Conservation (phyloP, 257 asterid genomes). For the Gentiana macrophylla region DNA sequence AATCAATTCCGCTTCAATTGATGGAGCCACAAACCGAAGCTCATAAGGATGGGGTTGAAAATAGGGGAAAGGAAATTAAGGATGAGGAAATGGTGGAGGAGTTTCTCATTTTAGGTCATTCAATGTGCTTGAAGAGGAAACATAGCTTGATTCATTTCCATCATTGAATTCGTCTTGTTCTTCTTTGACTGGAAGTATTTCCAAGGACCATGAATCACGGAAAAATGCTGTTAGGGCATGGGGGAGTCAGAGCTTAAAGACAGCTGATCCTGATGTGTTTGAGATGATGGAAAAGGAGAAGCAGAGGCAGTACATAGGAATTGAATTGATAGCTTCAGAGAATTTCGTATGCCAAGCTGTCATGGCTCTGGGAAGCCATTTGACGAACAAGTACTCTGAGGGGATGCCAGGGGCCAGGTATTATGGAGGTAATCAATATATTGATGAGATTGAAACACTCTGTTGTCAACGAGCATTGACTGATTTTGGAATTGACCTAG, state of each 20-base stretch:
- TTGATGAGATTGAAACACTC: constrained; percentile 75
- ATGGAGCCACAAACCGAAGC: constrained; percentile 34
- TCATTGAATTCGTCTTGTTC: constrained; percentile 24
- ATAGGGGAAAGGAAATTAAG: constrained; percentile 7
- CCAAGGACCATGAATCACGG: constrained; percentile 39
- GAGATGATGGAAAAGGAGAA: constrained; percentile 76
- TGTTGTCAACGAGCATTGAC: constrained; percentile 65
- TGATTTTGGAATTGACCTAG: constrained; percentile 69
- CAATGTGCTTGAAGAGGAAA: constrained; percentile 29
- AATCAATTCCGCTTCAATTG: constrained; percentile 55
- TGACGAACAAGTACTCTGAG: constrained; percentile 81
- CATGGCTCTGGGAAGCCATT: constrained; percentile 79
- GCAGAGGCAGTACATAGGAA: constrained; percentile 67
- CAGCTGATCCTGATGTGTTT: constrained; percentile 63
- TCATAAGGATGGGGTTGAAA: constrained; percentile 3
- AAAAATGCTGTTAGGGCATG: constrained; percentile 52
- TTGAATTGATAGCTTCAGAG: constrained; percentile 82
- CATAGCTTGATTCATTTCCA: constrained; percentile 10
- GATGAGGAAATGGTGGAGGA: constrained; percentile 22
- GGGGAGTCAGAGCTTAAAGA: constrained; percentile 66
- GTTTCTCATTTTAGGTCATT: constrained; percentile 29
- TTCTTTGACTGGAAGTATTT: constrained; percentile 23
- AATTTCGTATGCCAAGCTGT: constrained; percentile 80
- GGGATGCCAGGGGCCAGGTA: constrained; percentile 80
- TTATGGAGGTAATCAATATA: constrained; percentile 72